Percentiles rank a stretch among this genome's conserved stretches.
phyloP scores from a whole-genome alignment of 371 early-diverging fungal genomes.

The Coemansia sp. region DNA sequence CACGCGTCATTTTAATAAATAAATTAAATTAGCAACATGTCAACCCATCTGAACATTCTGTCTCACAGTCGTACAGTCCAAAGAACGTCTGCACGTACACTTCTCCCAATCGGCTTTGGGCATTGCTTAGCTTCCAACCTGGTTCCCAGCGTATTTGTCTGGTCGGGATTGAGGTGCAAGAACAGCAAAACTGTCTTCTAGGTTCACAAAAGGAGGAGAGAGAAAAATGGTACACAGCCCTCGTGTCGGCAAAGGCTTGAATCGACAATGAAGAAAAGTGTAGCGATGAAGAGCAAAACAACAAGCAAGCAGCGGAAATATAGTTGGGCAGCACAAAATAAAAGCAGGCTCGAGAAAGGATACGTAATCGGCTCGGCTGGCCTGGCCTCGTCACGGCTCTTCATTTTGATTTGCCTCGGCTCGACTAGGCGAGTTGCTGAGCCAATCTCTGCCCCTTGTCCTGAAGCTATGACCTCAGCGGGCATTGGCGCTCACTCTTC shows the following conservation, averaged over 20 bases:
- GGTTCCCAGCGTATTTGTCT: background rate
- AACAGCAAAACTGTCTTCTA: background rate
- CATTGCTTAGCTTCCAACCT: slow-evolving; percentile 12
- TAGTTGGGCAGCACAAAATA: background rate
- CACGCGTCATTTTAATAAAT: background rate
- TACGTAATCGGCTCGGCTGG: slow-evolving; percentile 10
- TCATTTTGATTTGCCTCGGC: background rate
- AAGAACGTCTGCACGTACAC: slow-evolving; percentile 60
- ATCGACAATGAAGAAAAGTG: background rate
- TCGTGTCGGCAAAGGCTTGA: background rate
- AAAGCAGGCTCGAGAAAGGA: background rate
- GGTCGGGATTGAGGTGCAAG: background rate
- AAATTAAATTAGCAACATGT: background rate
- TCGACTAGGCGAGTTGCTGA: background rate
- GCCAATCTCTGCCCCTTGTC: background rate
- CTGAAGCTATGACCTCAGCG: background rate
- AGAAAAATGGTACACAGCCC: background rate
- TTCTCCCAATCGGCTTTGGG: slow-evolving; percentile 93
- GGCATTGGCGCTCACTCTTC: background rate
- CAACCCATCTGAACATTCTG: background rate
- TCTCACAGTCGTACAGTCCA: background rate
- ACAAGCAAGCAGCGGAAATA: background rate
- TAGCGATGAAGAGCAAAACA: background rate
- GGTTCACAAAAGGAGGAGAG: background rate
- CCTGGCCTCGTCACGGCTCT: background rate